These are phyloP conservation scores for Pichia nanzhaoensis DNA, from an alignment of 805 yeast genomes.

Conservation along the genomic window DNA sequence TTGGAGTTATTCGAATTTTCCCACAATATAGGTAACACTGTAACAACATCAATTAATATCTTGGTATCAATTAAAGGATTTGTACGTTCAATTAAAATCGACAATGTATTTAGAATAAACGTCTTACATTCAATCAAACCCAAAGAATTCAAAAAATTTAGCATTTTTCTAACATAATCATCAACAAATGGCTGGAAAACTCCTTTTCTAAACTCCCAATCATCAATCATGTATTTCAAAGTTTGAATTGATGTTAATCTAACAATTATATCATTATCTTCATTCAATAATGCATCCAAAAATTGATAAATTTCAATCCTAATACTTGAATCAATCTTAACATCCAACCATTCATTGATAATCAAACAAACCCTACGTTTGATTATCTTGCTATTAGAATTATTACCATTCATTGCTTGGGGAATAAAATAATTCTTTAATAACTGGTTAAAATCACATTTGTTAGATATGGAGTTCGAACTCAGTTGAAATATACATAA, in stretches of 20 bases:
- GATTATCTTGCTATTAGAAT: constrained; percentile 53
- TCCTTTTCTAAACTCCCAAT: constrained; percentile 74
- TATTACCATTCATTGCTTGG: constrained; percentile 38
- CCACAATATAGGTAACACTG: constrained; percentile 71
- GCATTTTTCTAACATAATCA: constrained; percentile 40
- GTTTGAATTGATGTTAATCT: constrained; percentile 67
- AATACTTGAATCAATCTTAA: constrained; percentile 31
- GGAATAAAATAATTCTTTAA: constrained; percentile 62
- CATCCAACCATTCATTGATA: constrained; percentile 67
- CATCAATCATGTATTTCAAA: constrained; percentile 63
- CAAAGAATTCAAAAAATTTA: constrained; percentile 44
- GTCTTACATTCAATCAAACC: constrained; percentile 68
- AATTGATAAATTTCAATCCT: constrained; percentile 54
- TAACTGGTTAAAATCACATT: constrained; percentile 62
- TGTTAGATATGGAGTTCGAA: constrained; percentile 54
- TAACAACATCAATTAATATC: constrained; percentile 44
- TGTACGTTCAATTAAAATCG: constrained; percentile 56
- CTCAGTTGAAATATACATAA: constrained; percentile 80
- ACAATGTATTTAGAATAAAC: constrained; percentile 61
- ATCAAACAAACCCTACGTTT: constrained; percentile 73
- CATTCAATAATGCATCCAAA: constrained; percentile 39
- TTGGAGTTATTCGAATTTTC: constrained; percentile 42
- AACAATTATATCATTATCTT: constrained; percentile 68
- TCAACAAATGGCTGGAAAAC: constrained; percentile 62
- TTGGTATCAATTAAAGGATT: constrained; percentile 53